Evolutionary conservation across 257 asterid species (phyloP).

Genomic region (Solanum infundibuliforme): DNA sequence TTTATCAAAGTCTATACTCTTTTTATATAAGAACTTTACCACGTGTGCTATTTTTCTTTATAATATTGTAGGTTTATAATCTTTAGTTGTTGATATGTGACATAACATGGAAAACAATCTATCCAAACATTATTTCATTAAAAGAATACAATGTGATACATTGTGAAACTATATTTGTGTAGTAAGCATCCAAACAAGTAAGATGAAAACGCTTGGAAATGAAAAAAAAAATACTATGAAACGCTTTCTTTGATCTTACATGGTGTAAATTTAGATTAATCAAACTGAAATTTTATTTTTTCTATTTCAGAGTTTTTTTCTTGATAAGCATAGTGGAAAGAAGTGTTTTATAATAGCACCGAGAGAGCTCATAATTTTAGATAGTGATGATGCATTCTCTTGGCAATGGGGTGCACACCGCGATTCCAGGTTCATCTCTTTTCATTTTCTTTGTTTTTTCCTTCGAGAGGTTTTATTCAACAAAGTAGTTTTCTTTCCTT

Average conservation of each 20-base stretch:
- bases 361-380: constrained; percentile 14
- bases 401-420: neutral
- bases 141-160: neutral
- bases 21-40: too few species aligned
- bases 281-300: neutral
- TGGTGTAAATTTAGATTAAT: neutral
- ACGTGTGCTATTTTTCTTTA: neutral
- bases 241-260: neutral
- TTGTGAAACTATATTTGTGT: neutral
- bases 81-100: too few species aligned
- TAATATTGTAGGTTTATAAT: too few species aligned
- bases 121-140: too few species aligned
- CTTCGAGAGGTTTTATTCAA: too few species aligned
- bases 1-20: too few species aligned
- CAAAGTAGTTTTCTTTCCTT: too few species aligned
- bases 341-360: constrained; percentile 24
- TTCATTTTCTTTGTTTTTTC: neutral
- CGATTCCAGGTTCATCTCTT: neutral
- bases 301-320: constrained; percentile 14
- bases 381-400: neutral
- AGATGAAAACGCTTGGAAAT: neutral
- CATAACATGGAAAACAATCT: too few species aligned
- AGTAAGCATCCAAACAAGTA: neutral
- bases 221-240: neutral
- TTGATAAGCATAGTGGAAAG: constrained; percentile 19